Base-by-base conservation (phyloP, 495 filamentous ascomycete species). In the Lasiosphaeria miniovina region DNA sequence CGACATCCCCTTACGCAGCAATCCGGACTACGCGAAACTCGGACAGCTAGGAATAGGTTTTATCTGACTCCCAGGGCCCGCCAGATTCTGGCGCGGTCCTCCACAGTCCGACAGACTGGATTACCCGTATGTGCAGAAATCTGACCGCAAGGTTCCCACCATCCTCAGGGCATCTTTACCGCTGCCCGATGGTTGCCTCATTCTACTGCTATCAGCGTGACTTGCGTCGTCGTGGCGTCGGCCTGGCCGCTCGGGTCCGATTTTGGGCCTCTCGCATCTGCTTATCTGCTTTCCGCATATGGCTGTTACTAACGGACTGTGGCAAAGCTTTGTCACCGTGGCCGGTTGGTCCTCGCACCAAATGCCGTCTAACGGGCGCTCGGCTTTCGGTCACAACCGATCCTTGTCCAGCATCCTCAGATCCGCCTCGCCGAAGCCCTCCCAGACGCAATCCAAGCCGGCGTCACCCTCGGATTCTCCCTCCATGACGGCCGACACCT, bases 331-430 rank as follows among this genome's bases (percentile, higher is more conserved):
- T 62, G 72, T 81, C 60, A 71, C 78, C 59, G 71, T 81, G 62
- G 72, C 78, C 58, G 74, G 77, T 58, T 82, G 80, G 80, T 75
- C 78, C 57, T 74, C 79, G 68, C 76, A 82, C 59, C 73, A 69
- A 52, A 46, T 63, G 35, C 54, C 65, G 17, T 45, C 68, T 50
- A 71, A 63, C 58, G 65, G 71, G 36, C 71, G 70, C 55, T 61
- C 74, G 34, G 62, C 60, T 68, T 70, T 77, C n/a, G 74, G 75
- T 60, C 81, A 82, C 65, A 64, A 77, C 53, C 70, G 80, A 58
- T 82, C 81, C 17, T 68, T 81, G 11, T 82, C 81, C 4, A 77
- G 65, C 67, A 74, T 77, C 58, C 62, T 74, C 14, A 57, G 69
- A n/a, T 65, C 75, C 17, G 68, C 63, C 55, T 69, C 68, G 1